Evolutionary conservation across 2,329 filamentous ascomycete genomes (phyloP), one percentile per base, ranked within the genome.

Genomic region (Mycosphaerella sp.): DNA sequence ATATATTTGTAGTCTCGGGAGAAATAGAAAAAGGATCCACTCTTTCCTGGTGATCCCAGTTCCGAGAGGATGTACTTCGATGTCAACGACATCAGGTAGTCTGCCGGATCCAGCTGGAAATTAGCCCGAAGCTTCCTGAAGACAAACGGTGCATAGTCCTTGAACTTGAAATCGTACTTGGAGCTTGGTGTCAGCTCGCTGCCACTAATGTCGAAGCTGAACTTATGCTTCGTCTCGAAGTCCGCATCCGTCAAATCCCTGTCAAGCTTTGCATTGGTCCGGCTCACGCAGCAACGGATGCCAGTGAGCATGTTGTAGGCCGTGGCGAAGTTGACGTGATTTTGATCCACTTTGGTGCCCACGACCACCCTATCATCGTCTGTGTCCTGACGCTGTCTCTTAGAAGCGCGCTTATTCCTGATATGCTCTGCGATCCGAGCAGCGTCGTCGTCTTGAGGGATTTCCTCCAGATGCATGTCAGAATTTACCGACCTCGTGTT

Each of bases 91-190:
- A 98, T 94, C 55, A 98, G 82, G 68, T 98, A 98, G 71, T 98
- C 93, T 61, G 91, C 93, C 17, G 93, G 93, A 67, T 98, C 93
- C 49, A 97, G 81, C 62, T 86, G 83, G 74, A 98, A 98, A 57
- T 85, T 86, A 43, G 82, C 77, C 59, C 93, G 87, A 39, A 98
- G 79, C 71, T 89, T 88, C 64, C 93, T 88, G 72, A 98, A 98
- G 53, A 98, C 93, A 90, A 91, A 97, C 51, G 93, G 93, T n/a
- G 91, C 91, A 71, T 98, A 98, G 73, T 98, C 93, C 75, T 98
- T 98, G 79, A 98, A 98, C 72, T 98, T 98, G 82, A 98, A 98
- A 74, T 98, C 93, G 75, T 98, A 98, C 73, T 98, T 97, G 61
- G 93, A 90, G 56, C 91, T 96, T 17, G 93, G 93, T 4, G 95